A percentile compares a stretch with the other conserved stretches of the same genome.
These are phyloP conservation scores for Arthrobotrys musiformis DNA, from an alignment of 2,329 filamentous ascomycete genomes.

Conservation along the genomic window DNA sequence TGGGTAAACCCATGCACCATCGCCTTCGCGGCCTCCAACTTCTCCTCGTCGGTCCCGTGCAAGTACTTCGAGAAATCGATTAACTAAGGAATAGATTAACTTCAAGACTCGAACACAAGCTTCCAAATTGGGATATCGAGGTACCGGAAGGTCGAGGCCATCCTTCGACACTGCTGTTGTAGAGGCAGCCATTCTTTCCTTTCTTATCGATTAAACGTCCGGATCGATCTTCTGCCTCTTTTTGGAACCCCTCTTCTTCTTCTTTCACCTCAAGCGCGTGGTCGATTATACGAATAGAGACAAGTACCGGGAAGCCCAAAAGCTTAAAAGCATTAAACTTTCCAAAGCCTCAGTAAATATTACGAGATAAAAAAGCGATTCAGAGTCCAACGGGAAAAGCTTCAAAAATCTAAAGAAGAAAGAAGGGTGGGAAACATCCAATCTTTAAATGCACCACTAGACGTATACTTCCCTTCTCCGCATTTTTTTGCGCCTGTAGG, in stretches of 20 bases:
- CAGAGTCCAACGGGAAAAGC: neutral
- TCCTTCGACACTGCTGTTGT: slow-evolving; percentile 63
- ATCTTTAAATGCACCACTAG: slow-evolving; percentile 16
- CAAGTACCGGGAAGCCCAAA: neutral
- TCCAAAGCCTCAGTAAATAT: neutral
- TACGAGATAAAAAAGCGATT: neutral
- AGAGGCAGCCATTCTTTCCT: slow-evolving; percentile 18
- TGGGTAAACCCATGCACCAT: slow-evolving; percentile 84
- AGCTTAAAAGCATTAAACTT: neutral
- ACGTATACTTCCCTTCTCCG: no score
- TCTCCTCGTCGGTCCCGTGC: slow-evolving; percentile 70
- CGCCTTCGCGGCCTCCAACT: slow-evolving; percentile 73
- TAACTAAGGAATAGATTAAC: slow-evolving; percentile 72
- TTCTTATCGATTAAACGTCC: no score
- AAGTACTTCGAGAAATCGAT: slow-evolving; percentile 83
- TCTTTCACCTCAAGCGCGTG: neutral
- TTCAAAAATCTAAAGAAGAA: no score
- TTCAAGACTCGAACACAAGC: neutral
- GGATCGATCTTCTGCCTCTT: neutral
- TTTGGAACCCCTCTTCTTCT: neutral
- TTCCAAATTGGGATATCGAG: neutral
- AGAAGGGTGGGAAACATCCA: neutral
- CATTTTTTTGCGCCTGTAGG: neutral
- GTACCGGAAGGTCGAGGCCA: slow-evolving; percentile 60
- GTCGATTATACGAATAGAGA: neutral